phyloP scores from a whole-genome alignment of 345 rosid genomes.

The Eucalyptus erythrocorys region DNA sequence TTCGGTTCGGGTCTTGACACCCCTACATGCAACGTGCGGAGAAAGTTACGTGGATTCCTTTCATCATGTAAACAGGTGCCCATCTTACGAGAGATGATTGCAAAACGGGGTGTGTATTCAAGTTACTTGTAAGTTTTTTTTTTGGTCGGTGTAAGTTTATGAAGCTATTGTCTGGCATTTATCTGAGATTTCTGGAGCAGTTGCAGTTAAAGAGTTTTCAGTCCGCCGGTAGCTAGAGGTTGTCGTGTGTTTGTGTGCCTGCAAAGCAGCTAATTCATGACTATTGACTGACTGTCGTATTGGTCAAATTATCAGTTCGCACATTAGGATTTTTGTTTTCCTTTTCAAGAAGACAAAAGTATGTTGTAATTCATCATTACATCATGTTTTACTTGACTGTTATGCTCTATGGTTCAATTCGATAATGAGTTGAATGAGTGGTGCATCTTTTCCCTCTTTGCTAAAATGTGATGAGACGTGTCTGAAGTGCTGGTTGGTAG shows the following conservation, averaged over 20 bases:
- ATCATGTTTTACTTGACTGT: not conserved
- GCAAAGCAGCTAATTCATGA: not conserved
- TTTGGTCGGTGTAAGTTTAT: not conserved
- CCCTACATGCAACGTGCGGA: too few species aligned
- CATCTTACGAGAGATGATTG: not conserved
- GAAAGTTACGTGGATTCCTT: not conserved
- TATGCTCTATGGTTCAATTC: not conserved
- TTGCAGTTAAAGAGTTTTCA: not conserved
- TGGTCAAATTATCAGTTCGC: not conserved
- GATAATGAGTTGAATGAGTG: not conserved
- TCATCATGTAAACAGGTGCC: not conserved
- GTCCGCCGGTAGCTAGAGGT: not conserved
- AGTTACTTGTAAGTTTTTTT: not conserved
- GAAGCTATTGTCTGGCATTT: not conserved
- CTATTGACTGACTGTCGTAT: not conserved
- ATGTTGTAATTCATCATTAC: not conserved
- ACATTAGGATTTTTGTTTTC: not conserved
- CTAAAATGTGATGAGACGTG: too few species aligned
- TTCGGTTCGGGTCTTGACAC: too few species aligned
- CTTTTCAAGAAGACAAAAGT: not conserved
- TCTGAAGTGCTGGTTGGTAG: too few species aligned
- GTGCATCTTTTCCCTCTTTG: not conserved
- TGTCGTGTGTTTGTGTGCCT: not conserved
- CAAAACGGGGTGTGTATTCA: not conserved
- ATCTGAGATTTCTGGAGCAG: not conserved